phyloP scores from a whole-genome alignment of 2,329 filamentous ascomycete species.

The Paraphaeosphaeria sporulosa region DNA sequence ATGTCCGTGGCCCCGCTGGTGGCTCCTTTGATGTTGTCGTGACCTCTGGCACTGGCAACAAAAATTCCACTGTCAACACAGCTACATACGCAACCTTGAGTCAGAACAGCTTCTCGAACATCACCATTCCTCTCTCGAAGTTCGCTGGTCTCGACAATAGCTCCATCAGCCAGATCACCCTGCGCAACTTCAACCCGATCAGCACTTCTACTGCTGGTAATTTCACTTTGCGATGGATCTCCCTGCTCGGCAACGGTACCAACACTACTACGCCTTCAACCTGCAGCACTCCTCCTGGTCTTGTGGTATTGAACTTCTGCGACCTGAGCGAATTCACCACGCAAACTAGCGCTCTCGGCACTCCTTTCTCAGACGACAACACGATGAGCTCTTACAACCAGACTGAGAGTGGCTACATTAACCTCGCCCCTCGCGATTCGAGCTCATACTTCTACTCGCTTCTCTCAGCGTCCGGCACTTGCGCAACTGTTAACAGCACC shows the following conservation, averaged over 20 bases:
- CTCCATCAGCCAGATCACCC: slow-evolving; percentile 12
- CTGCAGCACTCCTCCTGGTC: slow-evolving; percentile 4
- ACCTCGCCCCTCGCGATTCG: slow-evolving; percentile 8
- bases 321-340: slow-evolving; percentile 9
- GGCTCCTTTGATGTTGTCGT: slow-evolving; percentile 15
- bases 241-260: slow-evolving; percentile 8
- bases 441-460: slow-evolving; percentile 15
- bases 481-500: slow-evolving; percentile 12
- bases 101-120: slow-evolving; percentile 8
- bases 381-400: slow-evolving; percentile 14
- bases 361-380: slow-evolving; percentile 14
- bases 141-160: slow-evolving; percentile 9
- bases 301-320: slow-evolving; percentile 15
- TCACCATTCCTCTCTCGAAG: slow-evolving; percentile 15
- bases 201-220: slow-evolving; percentile 1
- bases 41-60: slow-evolving; percentile 8
- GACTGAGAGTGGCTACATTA: slow-evolving; percentile 9
- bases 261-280: neutral
- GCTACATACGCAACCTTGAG: slow-evolving; percentile 6
- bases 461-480: slow-evolving; percentile 3
- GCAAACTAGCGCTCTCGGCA: slow-evolving; percentile 10
- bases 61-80: slow-evolving; percentile 13
- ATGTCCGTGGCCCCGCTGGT: slow-evolving; percentile 7
- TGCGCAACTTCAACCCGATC: slow-evolving; percentile 15
- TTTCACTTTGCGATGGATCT: slow-evolving; percentile 16